These are phyloP conservation scores for Fraxinus velutina DNA, from an alignment of 305 asterid genomes.

Conservation along the genomic window DNA sequence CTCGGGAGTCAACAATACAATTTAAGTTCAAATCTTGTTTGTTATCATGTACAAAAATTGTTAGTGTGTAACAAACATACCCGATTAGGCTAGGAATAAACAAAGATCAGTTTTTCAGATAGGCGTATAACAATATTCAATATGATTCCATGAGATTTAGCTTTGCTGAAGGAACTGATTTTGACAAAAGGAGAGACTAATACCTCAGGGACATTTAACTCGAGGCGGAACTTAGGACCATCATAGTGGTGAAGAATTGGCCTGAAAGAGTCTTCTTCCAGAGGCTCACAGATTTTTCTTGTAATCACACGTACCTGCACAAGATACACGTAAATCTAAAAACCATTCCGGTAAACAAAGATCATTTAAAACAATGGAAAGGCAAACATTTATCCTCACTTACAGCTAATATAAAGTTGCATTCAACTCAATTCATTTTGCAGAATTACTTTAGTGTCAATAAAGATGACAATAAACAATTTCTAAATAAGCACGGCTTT, in stretches of 20 bases:
- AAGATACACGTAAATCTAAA: not conserved
- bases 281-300: conserved; percentile 79
- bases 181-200: not conserved
- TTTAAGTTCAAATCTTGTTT: not conserved
- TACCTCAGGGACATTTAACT: conserved; percentile 90
- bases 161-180: not conserved
- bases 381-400: not conserved
- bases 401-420: not conserved
- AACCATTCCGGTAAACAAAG: not conserved
- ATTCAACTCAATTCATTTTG: not conserved
- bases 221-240: conserved; percentile 99
- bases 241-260: conserved; percentile 96
- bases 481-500: not conserved
- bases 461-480: not conserved
- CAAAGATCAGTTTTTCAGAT: not conserved
- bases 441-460: not conserved
- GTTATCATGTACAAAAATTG: not conserved
- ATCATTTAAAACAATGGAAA: not conserved
- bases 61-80: not conserved
- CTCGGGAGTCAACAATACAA: not conserved
- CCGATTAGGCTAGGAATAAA: not conserved
- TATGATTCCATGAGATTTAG: not conserved
- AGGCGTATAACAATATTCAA: not conserved
- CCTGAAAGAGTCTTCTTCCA: conserved; percentile 97
- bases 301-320: conserved; percentile 75